Evolutionary conservation across 495 filamentous ascomycete genomes (phyloP).

Genomic region (Aspergillus coremiiformis): DNA sequence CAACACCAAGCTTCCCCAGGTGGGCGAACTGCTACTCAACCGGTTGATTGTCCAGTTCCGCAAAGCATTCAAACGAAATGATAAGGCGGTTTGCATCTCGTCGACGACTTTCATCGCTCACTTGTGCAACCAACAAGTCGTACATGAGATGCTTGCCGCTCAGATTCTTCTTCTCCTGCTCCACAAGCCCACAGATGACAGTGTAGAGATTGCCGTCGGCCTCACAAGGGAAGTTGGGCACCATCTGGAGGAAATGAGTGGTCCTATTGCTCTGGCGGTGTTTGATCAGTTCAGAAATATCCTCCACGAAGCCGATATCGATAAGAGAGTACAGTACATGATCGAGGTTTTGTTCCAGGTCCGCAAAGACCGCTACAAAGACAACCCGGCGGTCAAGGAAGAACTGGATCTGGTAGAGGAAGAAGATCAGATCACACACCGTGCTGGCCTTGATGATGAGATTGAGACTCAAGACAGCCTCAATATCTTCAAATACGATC

Average conservation of each 20-base stretch:
- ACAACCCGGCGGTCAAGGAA: conserved; percentile 82
- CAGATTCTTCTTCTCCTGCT: conserved; percentile 85
- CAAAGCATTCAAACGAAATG: conserved; percentile 92
- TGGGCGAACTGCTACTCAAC: conserved; percentile 83
- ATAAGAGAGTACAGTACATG: conserved; percentile 96
- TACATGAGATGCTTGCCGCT: conserved; percentile 84
- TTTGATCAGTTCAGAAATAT: conserved; percentile 95
- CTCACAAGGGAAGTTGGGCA: conserved; percentile 86
- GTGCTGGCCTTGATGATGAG: conserved; percentile 67
- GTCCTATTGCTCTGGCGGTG: conserved; percentile 73
- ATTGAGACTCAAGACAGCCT: conserved; percentile 75
- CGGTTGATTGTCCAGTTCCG: conserved; percentile 86
- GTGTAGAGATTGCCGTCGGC: conserved; percentile 93
- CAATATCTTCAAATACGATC: conserved; percentile 93
- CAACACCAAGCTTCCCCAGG: conserved; percentile 92
- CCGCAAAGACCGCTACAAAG: conserved; percentile 92
- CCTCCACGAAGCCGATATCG: conserved; percentile 89
- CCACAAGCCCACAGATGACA: conserved; percentile 92
- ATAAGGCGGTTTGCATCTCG: conserved; percentile 88
- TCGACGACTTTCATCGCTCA: conserved; percentile 93
- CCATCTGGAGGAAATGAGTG: conserved; percentile 89
- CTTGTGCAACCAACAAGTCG: conserved; percentile 89
- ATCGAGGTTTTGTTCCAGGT: conserved; percentile 97
- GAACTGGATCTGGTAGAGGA: conserved; percentile 95
- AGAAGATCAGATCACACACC: conserved; percentile 94